These are phyloP conservation scores for Ceratocystis lukuohia DNA, from an alignment of 2,329 filamentous ascomycete genomes.

Conservation along the genomic window DNA sequence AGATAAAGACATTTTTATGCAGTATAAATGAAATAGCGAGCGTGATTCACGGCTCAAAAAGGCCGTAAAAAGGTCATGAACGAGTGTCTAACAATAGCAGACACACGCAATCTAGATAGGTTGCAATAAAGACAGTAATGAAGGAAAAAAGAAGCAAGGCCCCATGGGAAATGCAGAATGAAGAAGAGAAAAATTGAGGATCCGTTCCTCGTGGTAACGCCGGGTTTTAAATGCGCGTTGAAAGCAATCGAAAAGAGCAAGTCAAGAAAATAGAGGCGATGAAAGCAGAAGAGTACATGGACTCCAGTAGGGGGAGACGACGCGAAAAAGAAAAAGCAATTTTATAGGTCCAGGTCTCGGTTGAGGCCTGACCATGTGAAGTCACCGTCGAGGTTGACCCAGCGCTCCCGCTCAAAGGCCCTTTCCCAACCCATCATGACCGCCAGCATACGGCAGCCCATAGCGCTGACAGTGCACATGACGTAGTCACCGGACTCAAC, in stretches of 20 bases:
- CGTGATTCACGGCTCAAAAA: not conserved
- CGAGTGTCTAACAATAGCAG: not conserved
- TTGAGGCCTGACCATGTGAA: conserved; percentile 45
- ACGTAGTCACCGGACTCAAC: conserved; percentile 54
- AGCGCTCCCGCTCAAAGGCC: conserved; percentile 45
- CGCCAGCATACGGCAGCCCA: conserved; percentile 58
- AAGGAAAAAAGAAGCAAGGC: not conserved
- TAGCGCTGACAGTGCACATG: conserved; percentile 63
- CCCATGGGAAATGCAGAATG: not conserved
- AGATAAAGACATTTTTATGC: not conserved
- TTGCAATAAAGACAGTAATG: conserved; percentile 1
- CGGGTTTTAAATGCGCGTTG: not conserved
- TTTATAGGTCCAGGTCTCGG: conserved; percentile 22
- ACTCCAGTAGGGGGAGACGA: too few species aligned
- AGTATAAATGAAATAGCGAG: not conserved
- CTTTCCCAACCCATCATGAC: conserved; percentile 82
- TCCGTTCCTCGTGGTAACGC: not conserved
- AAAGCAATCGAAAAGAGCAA: too few species aligned
- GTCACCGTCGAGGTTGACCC: conserved; percentile 68
- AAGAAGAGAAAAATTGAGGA: not conserved
- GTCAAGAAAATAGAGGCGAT: not conserved
- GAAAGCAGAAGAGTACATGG: not conserved
- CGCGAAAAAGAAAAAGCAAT: not conserved
- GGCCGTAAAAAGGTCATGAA: not conserved
- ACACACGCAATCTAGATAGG: conserved; percentile 6